Evolutionary conservation across 1,284 basidiomycete genomes (phyloP).

Genomic region (Neotropicomus parvogracilis): DNA sequence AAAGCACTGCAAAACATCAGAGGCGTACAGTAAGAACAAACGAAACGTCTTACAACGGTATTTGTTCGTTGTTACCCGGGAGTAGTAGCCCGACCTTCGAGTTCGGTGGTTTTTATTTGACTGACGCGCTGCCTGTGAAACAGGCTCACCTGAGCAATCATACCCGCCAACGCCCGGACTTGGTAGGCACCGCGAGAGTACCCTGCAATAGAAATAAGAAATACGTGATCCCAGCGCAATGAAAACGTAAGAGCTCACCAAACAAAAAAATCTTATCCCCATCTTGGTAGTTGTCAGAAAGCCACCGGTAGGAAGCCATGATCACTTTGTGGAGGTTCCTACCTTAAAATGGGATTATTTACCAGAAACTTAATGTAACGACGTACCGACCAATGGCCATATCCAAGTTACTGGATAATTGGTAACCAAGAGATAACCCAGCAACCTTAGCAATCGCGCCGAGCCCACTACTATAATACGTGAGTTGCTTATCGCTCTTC

Average conservation of each 20-base stretch:
- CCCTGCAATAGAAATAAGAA: conserved; percentile 23
- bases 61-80: conserved; percentile 37
- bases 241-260: conserved; percentile 20
- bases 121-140: neutral
- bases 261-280: conserved; percentile 37
- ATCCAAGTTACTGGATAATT: conserved; percentile 25
- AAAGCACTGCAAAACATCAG: conserved; percentile 24
- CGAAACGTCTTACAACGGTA: conserved; percentile 32
- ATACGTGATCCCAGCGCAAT: neutral
- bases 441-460: conserved; percentile 29
- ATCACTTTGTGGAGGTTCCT: conserved; percentile 36
- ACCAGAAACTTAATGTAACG: neutral
- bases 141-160: conserved; percentile 33
- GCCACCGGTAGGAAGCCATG: conserved; percentile 37
- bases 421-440: conserved; percentile 8
- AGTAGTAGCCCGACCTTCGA: conserved; percentile 36
- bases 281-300: conserved; percentile 32
- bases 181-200: conserved; percentile 42
- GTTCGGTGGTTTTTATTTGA: neutral
- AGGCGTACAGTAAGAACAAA: neutral
- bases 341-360: neutral
- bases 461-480: conserved; percentile 38
- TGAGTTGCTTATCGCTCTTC: conserved; percentile 32
- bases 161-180: conserved; percentile 36
- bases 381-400: conserved; percentile 32